Conservation (phyloP, 441 rosid species). For the Gossypium lobatum region DNA sequence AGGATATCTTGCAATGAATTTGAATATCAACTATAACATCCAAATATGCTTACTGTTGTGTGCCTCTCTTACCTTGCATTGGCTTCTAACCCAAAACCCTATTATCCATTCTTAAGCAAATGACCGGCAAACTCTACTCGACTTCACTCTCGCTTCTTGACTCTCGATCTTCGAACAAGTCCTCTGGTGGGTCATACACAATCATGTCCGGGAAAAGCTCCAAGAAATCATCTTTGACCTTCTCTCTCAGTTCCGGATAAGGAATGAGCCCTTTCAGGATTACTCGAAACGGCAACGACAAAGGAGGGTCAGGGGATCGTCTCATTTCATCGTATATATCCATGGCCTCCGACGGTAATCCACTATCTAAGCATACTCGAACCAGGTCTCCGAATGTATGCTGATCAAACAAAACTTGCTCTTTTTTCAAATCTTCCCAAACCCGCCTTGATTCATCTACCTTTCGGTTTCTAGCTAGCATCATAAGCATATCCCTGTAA, state of each 20-base stretch:
- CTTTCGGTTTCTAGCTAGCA: slow-evolving; percentile 80
- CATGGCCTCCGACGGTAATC: slow-evolving; percentile 67
- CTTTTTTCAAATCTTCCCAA: slow-evolving; percentile 74
- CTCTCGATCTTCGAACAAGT: slow-evolving; percentile 56
- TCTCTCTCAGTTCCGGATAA: slow-evolving; percentile 73
- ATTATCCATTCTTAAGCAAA: not conserved
- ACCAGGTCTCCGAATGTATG: slow-evolving; percentile 83
- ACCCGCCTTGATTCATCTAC: slow-evolving; percentile 57
- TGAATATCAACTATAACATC: too few species aligned
- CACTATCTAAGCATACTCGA: slow-evolving; percentile 62
- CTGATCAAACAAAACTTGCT: slow-evolving; percentile 78
- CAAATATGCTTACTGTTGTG: not conserved
- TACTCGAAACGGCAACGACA: slow-evolving; percentile 82
- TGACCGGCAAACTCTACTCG: slow-evolving; percentile 25
- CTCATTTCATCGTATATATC: slow-evolving; percentile 77
- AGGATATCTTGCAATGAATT: too few species aligned
- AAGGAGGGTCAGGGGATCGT: slow-evolving; percentile 72
- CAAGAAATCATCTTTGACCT: slow-evolving; percentile 79
- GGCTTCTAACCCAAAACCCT: not conserved
- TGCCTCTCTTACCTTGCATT: not conserved
- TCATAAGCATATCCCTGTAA: slow-evolving; percentile 86
- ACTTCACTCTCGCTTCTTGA: slow-evolving; percentile 35
- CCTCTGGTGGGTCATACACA: slow-evolving; percentile 83
- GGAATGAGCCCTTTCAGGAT: slow-evolving; percentile 77
- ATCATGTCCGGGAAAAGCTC: slow-evolving; percentile 85